phyloP scores from a whole-genome alignment of 179 eudicot genomes.

The Drosera spatulata region DNA sequence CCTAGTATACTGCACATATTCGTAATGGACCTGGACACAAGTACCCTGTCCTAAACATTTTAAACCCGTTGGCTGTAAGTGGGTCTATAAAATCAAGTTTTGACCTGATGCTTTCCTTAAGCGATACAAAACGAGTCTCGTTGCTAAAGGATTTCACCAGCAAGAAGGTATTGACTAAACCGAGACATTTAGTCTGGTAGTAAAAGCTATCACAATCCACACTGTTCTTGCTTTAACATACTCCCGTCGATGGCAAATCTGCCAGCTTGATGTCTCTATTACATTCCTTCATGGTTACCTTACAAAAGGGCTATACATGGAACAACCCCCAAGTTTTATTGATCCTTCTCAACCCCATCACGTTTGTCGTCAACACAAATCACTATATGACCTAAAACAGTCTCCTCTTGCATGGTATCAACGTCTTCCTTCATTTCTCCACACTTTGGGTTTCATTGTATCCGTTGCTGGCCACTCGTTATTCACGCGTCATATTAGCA shows the following conservation, averaged over 20 bases:
- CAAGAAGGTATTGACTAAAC: not conserved
- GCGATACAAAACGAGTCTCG: conserved; percentile 1
- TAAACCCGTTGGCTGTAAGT: not conserved
- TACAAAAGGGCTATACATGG: not conserved
- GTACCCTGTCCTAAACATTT: not conserved
- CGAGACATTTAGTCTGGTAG: not conserved
- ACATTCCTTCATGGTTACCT: not conserved
- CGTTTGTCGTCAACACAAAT: not conserved
- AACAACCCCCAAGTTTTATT: not conserved
- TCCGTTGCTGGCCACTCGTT: not conserved
- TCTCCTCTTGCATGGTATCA: not conserved
- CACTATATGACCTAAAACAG: not conserved
- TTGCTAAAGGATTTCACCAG: not conserved
- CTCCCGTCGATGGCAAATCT: not conserved
- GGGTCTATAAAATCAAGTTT: not conserved
- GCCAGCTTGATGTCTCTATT: not conserved
- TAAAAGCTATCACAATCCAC: not conserved
- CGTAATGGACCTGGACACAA: not conserved
- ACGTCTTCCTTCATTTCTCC: not conserved
- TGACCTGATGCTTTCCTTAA: not conserved
- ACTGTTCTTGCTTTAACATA: not conserved
- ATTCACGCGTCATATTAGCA: not conserved
- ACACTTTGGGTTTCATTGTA: not conserved
- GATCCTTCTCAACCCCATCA: not conserved
- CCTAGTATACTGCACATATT: not conserved